Evolutionary conservation across 73 alveolate genomes (phyloP), one percentile per base, ranked within the genome.

Genomic region (Urostyla sp.): DNA sequence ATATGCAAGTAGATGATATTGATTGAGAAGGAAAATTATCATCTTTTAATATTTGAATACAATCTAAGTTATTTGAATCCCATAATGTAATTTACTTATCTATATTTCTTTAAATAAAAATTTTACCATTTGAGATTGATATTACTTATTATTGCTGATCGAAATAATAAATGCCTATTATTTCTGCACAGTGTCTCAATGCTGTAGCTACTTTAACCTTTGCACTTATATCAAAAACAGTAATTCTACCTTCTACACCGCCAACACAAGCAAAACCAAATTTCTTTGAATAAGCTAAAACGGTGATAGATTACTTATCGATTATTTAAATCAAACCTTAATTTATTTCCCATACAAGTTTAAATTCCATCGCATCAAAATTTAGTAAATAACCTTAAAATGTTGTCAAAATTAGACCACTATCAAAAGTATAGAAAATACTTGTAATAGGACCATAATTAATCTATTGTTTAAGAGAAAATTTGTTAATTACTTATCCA

Each of bases 381-480:
- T 69, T 69, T 49, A 24, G 4, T 6, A 69, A 40, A 1, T 46
- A 38, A 5, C 83, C 83, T 31, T 69, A 67, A 24, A 69, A 69
- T 3, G 83, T 69, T 48, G 83, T 69, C 1, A 69, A 40, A 6
- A 69, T 69, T 5, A 69, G 72, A 15, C 83, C 83, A 69, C 83
- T 48, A 24, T 69, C 83, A 46, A 31, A 16, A 5, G 18, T 27
- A 24, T 69, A 69, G 24, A 69, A 6, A 13, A 69, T 34, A 30
- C 34, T 69, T 53, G 83, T 69, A 2, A 69, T 69, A 2, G 83
- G 83, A 2, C 83, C 83, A 23, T 40, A 40, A n/a, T n/a, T n/a
- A n/a, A 63, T 18, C 3, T 50, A 45, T 5, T 6, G 6, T 21
- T 43, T 38, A 45, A 63, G 27, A 1, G 4, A 16, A 2, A 43